Conservation (phyloP, 129 eudicot species). For the Flaveria robusta region DNA sequence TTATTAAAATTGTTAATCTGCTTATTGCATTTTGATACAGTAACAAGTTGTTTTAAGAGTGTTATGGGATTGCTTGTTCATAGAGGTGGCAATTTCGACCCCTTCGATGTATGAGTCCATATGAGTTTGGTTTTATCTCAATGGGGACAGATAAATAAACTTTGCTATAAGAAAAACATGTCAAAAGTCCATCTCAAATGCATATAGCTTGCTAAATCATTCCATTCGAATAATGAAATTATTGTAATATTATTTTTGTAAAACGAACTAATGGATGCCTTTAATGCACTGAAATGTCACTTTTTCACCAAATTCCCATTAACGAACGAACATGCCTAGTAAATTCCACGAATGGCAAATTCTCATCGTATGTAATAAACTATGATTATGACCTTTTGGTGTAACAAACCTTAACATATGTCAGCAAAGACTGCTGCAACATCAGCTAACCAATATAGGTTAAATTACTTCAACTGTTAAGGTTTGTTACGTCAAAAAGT, state of each 20-base stretch:
- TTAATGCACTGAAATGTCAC: neutral
- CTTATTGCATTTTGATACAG: neutral
- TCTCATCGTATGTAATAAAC: neutral
- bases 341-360: too few species aligned
- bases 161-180: neutral
- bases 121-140: neutral
- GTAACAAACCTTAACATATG: neutral
- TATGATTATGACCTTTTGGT: neutral
- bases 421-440: neutral
- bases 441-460: neutral
- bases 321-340: too few species aligned
- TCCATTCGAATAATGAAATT: neutral
- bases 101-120: neutral
- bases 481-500: neutral
- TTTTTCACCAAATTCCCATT: neutral
- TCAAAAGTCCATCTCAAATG: neutral
- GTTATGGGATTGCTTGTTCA: neutral
- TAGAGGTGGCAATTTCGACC: neutral
- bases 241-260: neutral
- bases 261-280: neutral
- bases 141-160: neutral
- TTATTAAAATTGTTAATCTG: neutral
- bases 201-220: neutral
- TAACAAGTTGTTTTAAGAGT: neutral
- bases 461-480: neutral